Evolutionary conservation across 2,329 filamentous ascomycete genomes (phyloP), one percentile per base, ranked within the genome.

Genomic region (Blastomyces parvus): DNA sequence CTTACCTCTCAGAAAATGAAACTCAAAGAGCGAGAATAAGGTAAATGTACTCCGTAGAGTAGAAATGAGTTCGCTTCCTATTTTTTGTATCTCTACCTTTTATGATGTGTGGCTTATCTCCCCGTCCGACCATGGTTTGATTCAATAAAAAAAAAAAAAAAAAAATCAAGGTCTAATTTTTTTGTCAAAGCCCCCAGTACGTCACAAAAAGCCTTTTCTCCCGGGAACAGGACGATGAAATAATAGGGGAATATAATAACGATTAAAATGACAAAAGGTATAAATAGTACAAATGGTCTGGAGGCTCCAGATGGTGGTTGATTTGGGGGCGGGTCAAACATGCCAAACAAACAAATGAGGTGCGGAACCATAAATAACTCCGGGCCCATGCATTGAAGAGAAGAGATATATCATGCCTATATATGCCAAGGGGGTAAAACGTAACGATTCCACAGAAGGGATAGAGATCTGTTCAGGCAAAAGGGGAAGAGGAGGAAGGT

Each of bases 311-410:
- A 48, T 14, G 14, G 42, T 6, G 8, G 22, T 52, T 13, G 22
- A 52, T 27, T 27, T 27, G 3, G 11, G 48, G 22, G 22, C 22
- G 11, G n/a, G 14, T 48, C 22, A 25, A 57, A 25, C 17, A 40
- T 40, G 36, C 36, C 19, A 40, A 57, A 14, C 55, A 57, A 40
- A 42, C n/a, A 57, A 25, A 25, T 25, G 55, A n/a, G 55, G 55
- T 57, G 33, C 11, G 36, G 38, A 25, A 48, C 25, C 13, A 59
- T n/a, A 30, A 48, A 59, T 8, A 62, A 56, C 48, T 56, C 48
- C 48, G 60, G 50, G 52, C 50, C 44, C 25, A 61, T 61, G 59
- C 59, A 53, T 52, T 52, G 60, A 62, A 62, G 60, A 62, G 52
- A 53, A 62, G 60, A 56, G 52, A 57, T 55, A 46, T 57, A 62